Conservation (phyloP, 2,329 filamentous ascomycete genomes). For the Mycogone perniciosa region DNA sequence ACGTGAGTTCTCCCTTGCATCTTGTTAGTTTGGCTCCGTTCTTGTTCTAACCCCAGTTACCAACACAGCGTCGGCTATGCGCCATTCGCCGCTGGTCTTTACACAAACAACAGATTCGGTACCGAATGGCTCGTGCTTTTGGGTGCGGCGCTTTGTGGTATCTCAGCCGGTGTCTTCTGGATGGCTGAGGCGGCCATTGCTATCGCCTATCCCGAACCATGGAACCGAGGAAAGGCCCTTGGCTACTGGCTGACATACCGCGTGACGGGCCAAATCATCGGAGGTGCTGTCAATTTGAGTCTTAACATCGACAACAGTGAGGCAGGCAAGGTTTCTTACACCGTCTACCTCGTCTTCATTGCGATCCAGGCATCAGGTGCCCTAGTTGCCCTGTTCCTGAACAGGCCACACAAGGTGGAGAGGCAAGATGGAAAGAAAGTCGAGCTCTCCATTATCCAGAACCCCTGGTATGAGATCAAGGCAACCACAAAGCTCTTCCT, state of each 20-base stretch:
- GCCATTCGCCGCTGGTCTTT: conserved; percentile 64
- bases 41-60: conserved; percentile 4
- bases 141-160: conserved; percentile 61
- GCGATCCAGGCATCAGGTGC: conserved; percentile 61
- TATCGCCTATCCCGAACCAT: conserved; percentile 64
- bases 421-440: conserved; percentile 59
- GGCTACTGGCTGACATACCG: conserved; percentile 60
- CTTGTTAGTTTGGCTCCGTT: too few relatives aligned
- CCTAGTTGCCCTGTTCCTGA: conserved; percentile 58
- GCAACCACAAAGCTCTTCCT: conserved; percentile 53
- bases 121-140: conserved; percentile 63
- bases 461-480: conserved; percentile 53
- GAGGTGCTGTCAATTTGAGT: conserved; percentile 64
- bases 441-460: conserved; percentile 49
- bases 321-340: conserved; percentile 61
- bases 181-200: conserved; percentile 69
- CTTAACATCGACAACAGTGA: conserved; percentile 52
- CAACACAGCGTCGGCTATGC: conserved; percentile 54
- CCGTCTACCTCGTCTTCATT: conserved; percentile 64
- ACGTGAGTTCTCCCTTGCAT: conserved; percentile 39
- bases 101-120: conserved; percentile 65
- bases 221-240: conserved; percentile 57
- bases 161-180: conserved; percentile 70
- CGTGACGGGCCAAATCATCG: conserved; percentile 60
- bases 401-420: conserved; percentile 54